Evolutionary conservation across 2,329 filamentous ascomycete genomes (phyloP).

Genomic region (Colletotrichum lentis): DNA sequence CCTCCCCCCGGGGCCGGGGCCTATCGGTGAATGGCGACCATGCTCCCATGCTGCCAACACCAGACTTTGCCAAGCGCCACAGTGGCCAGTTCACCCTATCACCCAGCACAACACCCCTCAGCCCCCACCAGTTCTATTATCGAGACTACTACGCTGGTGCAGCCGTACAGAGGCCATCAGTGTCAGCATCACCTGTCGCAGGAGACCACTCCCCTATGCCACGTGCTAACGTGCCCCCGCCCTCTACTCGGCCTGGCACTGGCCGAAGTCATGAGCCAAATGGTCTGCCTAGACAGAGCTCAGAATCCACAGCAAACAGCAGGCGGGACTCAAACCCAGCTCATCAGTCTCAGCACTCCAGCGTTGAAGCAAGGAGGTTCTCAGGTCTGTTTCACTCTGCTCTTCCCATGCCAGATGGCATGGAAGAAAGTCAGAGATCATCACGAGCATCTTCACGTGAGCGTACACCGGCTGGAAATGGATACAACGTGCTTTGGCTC

Average conservation of each 20-base stretch:
- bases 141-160: conserved; percentile 60
- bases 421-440: conserved; percentile 61
- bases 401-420: conserved; percentile 77
- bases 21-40: conserved; percentile 69
- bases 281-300: conserved; percentile 59
- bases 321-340: conserved; percentile 65
- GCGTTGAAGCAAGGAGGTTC: conserved; percentile 62
- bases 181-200: conserved; percentile 59
- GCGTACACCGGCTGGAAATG: conserved; percentile 59
- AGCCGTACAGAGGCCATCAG: conserved; percentile 46
- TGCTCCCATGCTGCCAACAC: conserved; percentile 69
- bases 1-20: conserved; percentile 62
- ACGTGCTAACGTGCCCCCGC: conserved; percentile 43
- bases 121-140: conserved; percentile 65
- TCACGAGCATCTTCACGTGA: conserved; percentile 70
- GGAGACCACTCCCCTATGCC: conserved; percentile 62
- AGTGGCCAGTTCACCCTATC: conserved; percentile 73
- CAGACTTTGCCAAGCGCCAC: conserved; percentile 71
- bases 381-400: conserved; percentile 88
- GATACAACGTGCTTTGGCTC: conserved; percentile 83
- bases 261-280: conserved; percentile 67
- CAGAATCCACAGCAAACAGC: conserved; percentile 57
- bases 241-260: conserved; percentile 64
- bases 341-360: conserved; percentile 59
- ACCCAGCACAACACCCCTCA: conserved; percentile 59